Base-by-base conservation (phyloP, 1,139 yeast species). In the Candida sanyaensis region DNA sequence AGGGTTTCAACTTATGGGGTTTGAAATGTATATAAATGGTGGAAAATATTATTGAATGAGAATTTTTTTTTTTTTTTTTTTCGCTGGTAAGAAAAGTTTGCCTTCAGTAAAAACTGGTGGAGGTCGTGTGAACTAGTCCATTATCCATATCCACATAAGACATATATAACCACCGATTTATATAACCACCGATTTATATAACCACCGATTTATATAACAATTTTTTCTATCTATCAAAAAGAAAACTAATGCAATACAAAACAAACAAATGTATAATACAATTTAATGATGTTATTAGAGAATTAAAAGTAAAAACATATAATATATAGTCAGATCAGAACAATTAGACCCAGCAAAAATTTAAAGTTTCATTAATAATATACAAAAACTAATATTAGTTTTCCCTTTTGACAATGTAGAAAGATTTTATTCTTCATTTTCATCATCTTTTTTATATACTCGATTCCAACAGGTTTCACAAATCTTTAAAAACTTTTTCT, bases 391-490 rank as follows among this genome's bases (percentile, higher is more conserved):
- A 17, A 17, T 17, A 17, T 17, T 17, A 17, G 21, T 17, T 17
- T 17, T 17, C 21, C 21, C 21, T 17, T 17, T 17, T 17, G 21
- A 17, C 21, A 17, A 17, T 17, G 21, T 17, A 17, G 2, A 17
- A 2, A 17, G 21, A 17, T 17, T 17, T 17, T 17, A 17, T 17
- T 17, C 2, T 17, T 17, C 21, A 13, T n/a, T 9, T 37, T 37
- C 30, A 24, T 41, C 43, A 23, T 41, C 38, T 13, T 41, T 41
- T 12, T 32, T 41, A 23, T 34, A 41, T 5, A 41, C 44, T 57
- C 77, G 76, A 50, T 80, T 81, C 84, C 84, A 81, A 31, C 81
- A 76, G 24, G 79, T 77, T 48, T 73, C 80, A 61, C 84, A 80
- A 36, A 79, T 71, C 53, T 74, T 75, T 54, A 79, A 55, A 55